These are phyloP conservation scores for Cercospora sojina DNA, from an alignment of 2,329 filamentous ascomycete genomes.

Conservation along the genomic window DNA sequence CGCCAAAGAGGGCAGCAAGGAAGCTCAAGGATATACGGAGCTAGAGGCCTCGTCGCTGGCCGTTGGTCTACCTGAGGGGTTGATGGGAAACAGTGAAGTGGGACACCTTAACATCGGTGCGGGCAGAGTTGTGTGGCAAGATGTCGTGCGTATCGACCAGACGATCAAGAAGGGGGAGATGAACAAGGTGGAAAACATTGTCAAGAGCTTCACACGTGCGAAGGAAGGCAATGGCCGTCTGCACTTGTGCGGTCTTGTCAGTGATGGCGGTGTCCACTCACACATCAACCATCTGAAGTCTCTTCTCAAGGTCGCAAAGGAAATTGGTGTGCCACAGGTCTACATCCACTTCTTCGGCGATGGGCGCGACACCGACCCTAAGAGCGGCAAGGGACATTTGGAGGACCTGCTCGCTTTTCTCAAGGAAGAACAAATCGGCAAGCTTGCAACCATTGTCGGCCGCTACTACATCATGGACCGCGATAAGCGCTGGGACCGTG, in stretches of 20 bases:
- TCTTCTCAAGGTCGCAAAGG: slow-evolving; percentile 86
- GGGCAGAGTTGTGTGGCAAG: slow-evolving; percentile 96
- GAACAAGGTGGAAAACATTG: slow-evolving; percentile 72
- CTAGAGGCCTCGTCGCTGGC: slow-evolving; percentile 95
- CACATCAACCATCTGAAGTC: slow-evolving; percentile 92
- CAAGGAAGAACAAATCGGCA: slow-evolving; percentile 79
- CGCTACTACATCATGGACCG: slow-evolving; percentile 99
- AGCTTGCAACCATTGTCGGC: slow-evolving; percentile 90
- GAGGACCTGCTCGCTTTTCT: slow-evolving; percentile 76
- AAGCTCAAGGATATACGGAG: slow-evolving; percentile 80
- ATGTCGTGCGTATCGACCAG: slow-evolving; percentile 84
- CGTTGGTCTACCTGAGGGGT: slow-evolving; percentile 89
- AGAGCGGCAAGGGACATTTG: slow-evolving; percentile 86
- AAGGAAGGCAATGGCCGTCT: slow-evolving; percentile 88
- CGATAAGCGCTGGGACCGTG: slow-evolving; percentile 97
- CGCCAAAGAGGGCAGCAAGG: slow-evolving; percentile 62
- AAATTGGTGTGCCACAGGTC: slow-evolving; percentile 80
- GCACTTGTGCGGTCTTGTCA: slow-evolving; percentile 88
- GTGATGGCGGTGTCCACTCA: slow-evolving; percentile 91
- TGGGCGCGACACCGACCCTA: slow-evolving; percentile 95
- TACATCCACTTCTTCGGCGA: slow-evolving; percentile 99
- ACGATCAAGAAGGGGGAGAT: slow-evolving; percentile 83
- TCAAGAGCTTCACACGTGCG: slow-evolving; percentile 72
- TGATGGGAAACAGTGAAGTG: slow-evolving; percentile 99
- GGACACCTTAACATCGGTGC: slow-evolving; percentile 98